Evolutionary conservation across 192 early-diverging fungal species (phyloP).

Genomic region (Kappamyces sp.): DNA sequence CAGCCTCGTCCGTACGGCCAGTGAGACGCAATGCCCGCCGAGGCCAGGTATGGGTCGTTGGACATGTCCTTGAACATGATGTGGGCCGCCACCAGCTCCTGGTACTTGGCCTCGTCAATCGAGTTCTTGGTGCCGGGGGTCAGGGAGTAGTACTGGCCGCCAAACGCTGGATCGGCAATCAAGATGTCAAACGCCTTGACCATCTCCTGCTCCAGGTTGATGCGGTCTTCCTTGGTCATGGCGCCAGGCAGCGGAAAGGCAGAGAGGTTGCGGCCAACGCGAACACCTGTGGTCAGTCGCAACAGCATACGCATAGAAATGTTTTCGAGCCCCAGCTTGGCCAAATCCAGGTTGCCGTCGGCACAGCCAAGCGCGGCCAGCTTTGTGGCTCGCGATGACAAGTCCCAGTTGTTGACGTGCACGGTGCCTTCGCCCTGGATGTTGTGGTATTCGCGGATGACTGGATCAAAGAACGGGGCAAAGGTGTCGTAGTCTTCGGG

Average conservation of each 20-base stretch:
- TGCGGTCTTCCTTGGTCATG: slow-evolving; percentile 15
- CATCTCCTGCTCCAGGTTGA: slow-evolving; percentile 14
- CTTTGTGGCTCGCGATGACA: neutral
- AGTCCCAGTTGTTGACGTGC: slow-evolving; percentile 11
- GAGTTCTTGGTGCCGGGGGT: slow-evolving; percentile 1
- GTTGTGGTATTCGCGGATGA: slow-evolving; percentile 16
- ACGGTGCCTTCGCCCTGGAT: neutral
- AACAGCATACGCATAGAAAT: neutral
- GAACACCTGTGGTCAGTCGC: neutral
- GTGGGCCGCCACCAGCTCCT: slow-evolving; percentile 11
- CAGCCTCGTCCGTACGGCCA: slow-evolving; percentile 13
- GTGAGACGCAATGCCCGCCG: slow-evolving; percentile 8
- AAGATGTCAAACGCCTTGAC: slow-evolving; percentile 2
- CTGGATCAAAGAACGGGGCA: slow-evolving; percentile 4
- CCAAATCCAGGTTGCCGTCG: slow-evolving; percentile 14
- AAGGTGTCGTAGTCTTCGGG: slow-evolving; percentile 14
- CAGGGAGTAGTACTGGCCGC: slow-evolving; percentile 11
- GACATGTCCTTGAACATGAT: slow-evolving; percentile 21
- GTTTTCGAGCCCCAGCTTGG: slow-evolving; percentile 9
- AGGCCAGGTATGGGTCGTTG: slow-evolving; percentile 1
- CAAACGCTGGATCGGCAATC: slow-evolving; percentile 8
- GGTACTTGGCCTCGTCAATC: slow-evolving; percentile 10
- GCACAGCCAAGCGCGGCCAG: slow-evolving; percentile 1
- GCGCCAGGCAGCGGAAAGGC: slow-evolving; percentile 13
- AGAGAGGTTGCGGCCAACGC: slow-evolving; percentile 8